Evolutionary conservation across 2,329 filamentous ascomycete genomes (phyloP).

Genomic region (Fusarium nodosum): DNA sequence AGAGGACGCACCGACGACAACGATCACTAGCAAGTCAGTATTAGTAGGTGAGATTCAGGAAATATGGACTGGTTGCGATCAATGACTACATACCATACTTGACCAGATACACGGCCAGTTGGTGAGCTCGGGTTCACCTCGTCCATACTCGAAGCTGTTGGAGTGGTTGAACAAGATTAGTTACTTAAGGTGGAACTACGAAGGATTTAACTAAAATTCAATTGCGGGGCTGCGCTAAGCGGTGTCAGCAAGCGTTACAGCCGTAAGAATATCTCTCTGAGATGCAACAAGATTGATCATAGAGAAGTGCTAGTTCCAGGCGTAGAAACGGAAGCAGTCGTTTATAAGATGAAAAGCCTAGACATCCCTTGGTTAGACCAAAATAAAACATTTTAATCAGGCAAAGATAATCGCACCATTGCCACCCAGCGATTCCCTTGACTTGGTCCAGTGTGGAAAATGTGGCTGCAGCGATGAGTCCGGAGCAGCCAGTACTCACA

Average conservation of each 20-base stretch:
- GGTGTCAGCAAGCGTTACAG: too few species aligned
- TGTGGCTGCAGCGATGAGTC: constrained; percentile 70
- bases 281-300: too few species aligned
- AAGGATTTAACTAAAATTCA: too few species aligned
- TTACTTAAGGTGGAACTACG: not conserved
- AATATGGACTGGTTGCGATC: too few species aligned
- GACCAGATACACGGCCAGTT: constrained; percentile 12
- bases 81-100: constrained; percentile 16
- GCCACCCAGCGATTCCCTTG: constrained; percentile 69
- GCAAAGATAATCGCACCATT: constrained; percentile 51
- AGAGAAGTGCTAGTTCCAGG: too few species aligned
- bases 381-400: not conserved
- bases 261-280: too few species aligned
- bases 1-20: constrained; percentile 25
- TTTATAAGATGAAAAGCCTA: constrained; percentile 67
- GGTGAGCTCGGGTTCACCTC: not conserved
- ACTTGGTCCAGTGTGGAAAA: constrained; percentile 56
- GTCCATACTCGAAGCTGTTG: not conserved
- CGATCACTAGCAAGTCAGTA: constrained; percentile 14
- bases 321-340: too few species aligned
- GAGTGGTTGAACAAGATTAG: not conserved
- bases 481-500: constrained; percentile 75
- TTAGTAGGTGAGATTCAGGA: not conserved
- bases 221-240: constrained; percentile 13
- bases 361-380: not conserved